These are phyloP conservation scores for Ceratocystis albifundus DNA, from an alignment of 2,329 filamentous ascomycete genomes.

Conservation along the genomic window DNA sequence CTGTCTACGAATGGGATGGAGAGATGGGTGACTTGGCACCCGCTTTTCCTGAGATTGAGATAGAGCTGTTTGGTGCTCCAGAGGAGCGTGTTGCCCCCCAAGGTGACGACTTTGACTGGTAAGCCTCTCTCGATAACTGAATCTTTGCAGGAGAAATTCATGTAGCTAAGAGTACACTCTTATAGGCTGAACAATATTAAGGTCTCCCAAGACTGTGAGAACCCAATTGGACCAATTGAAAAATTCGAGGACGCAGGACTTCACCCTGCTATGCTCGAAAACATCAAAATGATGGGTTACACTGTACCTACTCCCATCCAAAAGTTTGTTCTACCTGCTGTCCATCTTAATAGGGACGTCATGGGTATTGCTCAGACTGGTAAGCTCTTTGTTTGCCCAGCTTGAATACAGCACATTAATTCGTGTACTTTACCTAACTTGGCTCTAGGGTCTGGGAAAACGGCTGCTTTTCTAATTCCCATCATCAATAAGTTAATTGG, in stretches of 20 bases:
- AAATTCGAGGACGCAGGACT: slow-evolving; percentile 65
- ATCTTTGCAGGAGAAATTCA: slow-evolving; percentile 19
- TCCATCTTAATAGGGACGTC: slow-evolving; percentile 65
- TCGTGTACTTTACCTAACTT: background rate
- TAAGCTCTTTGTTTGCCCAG: slow-evolving; percentile 31
- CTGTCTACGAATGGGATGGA: slow-evolving; percentile 71
- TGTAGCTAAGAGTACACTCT: background rate
- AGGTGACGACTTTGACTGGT: slow-evolving; percentile 19
- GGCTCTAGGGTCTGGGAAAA: slow-evolving; percentile 81
- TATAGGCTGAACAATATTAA: slow-evolving; percentile 43
- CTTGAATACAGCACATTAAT: slow-evolving; percentile 9
- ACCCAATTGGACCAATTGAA: slow-evolving; percentile 41
- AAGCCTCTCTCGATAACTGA: slow-evolving; percentile 25
- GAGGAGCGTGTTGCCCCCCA: slow-evolving; percentile 32
- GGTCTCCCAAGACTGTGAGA: slow-evolving; percentile 46
- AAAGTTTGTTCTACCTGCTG: slow-evolving; percentile 68
- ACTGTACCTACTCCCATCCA: slow-evolving; percentile 73
- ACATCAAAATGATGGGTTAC: slow-evolving; percentile 64
- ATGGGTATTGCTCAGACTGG: slow-evolving; percentile 89
- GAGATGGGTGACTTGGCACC: slow-evolving; percentile 81
- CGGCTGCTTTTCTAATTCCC: slow-evolving; percentile 80
- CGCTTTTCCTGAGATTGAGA: slow-evolving; percentile 56
- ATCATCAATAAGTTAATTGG: slow-evolving; percentile 88
- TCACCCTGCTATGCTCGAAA: slow-evolving; percentile 71
- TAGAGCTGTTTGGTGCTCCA: slow-evolving; percentile 57